Percentiles rank a stretch among this genome's conserved stretches.
Conservation (phyloP, 1,284 basidiomycete species). For the Agaricales sp. region DNA sequence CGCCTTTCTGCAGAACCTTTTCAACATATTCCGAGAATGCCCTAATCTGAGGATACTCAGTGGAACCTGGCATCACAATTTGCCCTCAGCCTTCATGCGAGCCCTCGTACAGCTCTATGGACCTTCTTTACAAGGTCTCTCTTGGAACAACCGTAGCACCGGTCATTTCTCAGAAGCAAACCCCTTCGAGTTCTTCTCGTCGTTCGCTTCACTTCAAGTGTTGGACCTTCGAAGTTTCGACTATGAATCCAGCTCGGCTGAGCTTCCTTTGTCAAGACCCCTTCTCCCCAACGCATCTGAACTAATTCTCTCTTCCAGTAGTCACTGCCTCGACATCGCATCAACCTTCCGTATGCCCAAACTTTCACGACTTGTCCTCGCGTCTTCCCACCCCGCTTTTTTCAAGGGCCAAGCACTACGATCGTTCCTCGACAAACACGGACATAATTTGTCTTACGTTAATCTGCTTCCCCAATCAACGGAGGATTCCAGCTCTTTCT, state of each 20-base stretch:
- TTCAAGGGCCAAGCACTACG: constrained; percentile 17
- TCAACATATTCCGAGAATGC: constrained; percentile 30
- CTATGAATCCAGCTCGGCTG: constrained; percentile 9
- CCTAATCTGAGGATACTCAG: constrained; percentile 28
- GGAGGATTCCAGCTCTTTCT: constrained; percentile 18
- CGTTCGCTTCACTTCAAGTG: constrained; percentile 26
- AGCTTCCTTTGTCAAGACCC: constrained; percentile 9
- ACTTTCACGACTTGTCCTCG: constrained; percentile 26
- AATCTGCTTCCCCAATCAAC: constrained; percentile 28
- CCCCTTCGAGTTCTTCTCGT: constrained; percentile 23
- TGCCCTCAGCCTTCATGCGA: constrained; percentile 25
- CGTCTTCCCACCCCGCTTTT: constrained; percentile 12
- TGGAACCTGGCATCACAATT: constrained; percentile 25
- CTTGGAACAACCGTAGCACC: constrained; percentile 24
- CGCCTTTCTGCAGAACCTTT: constrained; percentile 26
- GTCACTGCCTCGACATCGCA: constrained; percentile 23
- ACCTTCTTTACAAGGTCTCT: constrained; percentile 25
- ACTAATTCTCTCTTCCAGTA: constrained; percentile 26
- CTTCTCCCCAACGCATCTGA: constrained; percentile 25
- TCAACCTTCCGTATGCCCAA: constrained; percentile 24
- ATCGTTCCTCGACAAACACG: constrained; percentile 30
- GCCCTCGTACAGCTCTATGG: constrained; percentile 26
- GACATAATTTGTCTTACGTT: constrained; percentile 25
- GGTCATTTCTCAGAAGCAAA: constrained; percentile 5
- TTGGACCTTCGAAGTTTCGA: constrained; percentile 30